Percentiles rank a stretch among this genome's conserved stretches.
Evolutionary conservation across 768 basidiomycete species (phyloP).

Genomic region (Tephrocybe sp.): DNA sequence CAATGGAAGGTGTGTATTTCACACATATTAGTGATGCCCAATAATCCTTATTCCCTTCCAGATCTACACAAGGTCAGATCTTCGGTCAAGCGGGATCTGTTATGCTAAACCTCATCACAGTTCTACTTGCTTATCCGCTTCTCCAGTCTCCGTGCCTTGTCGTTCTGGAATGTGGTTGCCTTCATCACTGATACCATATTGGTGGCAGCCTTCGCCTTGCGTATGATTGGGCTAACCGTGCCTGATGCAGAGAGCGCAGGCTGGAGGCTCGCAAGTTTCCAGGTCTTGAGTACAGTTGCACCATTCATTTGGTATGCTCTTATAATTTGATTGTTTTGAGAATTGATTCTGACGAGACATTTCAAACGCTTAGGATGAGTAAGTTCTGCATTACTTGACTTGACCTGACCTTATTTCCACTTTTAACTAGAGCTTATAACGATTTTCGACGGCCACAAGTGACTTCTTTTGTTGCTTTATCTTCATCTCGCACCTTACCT

Average conservation of each 20-base stretch:
- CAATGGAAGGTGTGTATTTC: slow-evolving; percentile 63
- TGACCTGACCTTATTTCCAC: background rate
- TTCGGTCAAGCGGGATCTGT: background rate
- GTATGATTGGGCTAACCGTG: slow-evolving; percentile 53
- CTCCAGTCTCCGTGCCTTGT: slow-evolving; percentile 77
- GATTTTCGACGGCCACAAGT: slow-evolving; percentile 81
- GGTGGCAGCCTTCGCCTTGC: slow-evolving; percentile 68
- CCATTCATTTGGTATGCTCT: slow-evolving; percentile 79
- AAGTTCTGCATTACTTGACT: slow-evolving; percentile 24
- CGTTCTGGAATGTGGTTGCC: slow-evolving; percentile 73
- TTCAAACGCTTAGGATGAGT: slow-evolving; percentile 68
- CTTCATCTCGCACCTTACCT: background rate
- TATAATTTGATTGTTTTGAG: background rate
- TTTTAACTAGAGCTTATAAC: slow-evolving; percentile 63
- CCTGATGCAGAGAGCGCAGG: slow-evolving; percentile 31
- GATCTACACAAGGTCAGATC: slow-evolving; percentile 53
- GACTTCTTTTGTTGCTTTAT: slow-evolving; percentile 18
- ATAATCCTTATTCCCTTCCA: slow-evolving; percentile 15
- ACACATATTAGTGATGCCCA: background rate
- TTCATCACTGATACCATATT: slow-evolving; percentile 74
- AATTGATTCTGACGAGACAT: background rate
- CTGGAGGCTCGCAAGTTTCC: slow-evolving; percentile 72
- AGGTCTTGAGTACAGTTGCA: slow-evolving; percentile 82
- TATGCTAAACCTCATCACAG: slow-evolving; percentile 30
- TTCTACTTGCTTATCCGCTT: slow-evolving; percentile 69